phyloP scores from a whole-genome alignment of 2,329 filamentous ascomycete genomes.

The Ophiostoma sp. region DNA sequence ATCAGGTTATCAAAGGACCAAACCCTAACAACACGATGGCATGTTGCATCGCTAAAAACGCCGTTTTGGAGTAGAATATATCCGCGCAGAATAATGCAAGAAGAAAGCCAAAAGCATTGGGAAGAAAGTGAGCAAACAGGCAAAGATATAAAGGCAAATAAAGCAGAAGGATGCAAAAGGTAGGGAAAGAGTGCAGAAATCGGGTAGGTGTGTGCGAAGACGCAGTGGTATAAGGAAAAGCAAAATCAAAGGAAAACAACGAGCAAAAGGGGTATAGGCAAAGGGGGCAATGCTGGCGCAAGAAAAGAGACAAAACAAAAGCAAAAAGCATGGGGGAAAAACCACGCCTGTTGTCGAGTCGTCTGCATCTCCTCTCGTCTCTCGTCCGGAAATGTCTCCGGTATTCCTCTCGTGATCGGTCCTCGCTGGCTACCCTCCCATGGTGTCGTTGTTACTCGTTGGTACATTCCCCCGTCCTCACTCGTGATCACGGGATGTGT shows the following conservation, averaged over 20 bases:
- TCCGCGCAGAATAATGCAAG: background rate
- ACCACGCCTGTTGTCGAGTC: constrained; percentile 18
- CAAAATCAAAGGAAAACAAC: constrained; percentile 8
- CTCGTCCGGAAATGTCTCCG: constrained; percentile 14
- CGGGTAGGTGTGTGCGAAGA: constrained; percentile 6
- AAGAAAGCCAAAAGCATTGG: background rate
- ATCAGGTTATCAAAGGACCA: background rate
- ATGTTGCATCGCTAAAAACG: constrained; percentile 17
- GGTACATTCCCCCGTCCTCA: too few species aligned
- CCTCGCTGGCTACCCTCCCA: constrained; percentile 13
- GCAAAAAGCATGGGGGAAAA: constrained; percentile 16
- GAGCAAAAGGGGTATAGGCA: constrained; percentile 3
- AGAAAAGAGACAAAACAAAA: background rate
- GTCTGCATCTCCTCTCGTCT: constrained; percentile 19
- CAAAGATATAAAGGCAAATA: background rate
- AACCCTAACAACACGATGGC: background rate
- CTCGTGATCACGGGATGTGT: too few species aligned
- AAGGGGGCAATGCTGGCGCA: constrained; percentile 10
- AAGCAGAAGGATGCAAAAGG: constrained; percentile 19
- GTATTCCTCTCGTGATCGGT: constrained; percentile 16
- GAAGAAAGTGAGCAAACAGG: background rate
- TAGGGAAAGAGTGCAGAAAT: constrained; percentile 17
- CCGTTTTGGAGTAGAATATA: constrained; percentile 8
- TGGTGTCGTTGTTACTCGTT: background rate
- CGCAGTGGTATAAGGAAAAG: constrained; percentile 14